Percentiles rank a stretch among this genome's conserved stretches.
phyloP scores from a whole-genome alignment of 2,329 filamentous ascomycete genomes.

The Zymoseptoria tritici region DNA sequence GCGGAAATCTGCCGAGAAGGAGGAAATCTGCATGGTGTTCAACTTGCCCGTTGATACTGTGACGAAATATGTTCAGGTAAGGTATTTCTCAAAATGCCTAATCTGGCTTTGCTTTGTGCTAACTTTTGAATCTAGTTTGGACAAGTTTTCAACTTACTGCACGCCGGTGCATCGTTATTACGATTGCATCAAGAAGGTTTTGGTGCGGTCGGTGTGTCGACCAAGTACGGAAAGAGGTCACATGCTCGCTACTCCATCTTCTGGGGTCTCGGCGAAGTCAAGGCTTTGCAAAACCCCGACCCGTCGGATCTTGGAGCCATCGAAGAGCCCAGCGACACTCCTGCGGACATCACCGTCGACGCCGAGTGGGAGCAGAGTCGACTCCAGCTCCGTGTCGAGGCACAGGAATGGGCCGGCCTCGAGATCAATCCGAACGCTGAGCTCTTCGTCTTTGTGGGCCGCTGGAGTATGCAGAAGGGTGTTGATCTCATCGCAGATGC shows the following conservation, averaged over 20 bases:
- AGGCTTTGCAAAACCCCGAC: conserved; percentile 57
- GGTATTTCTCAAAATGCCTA: too few relatives aligned
- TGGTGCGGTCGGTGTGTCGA: conserved; percentile 59
- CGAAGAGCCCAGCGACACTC: conserved; percentile 41
- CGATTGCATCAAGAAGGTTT: conserved; percentile 57
- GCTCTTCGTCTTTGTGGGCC: conserved; percentile 58
- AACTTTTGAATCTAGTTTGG: conserved; percentile 42
- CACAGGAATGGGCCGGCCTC: conserved; percentile 60
- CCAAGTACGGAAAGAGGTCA: conserved; percentile 58
- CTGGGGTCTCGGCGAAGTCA: conserved; percentile 54
- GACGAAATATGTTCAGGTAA: conserved; percentile 47
- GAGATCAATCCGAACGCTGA: conserved; percentile 53
- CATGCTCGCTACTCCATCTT: conserved; percentile 60
- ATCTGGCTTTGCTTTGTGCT: too few relatives aligned
- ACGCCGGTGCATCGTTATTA: conserved; percentile 56
- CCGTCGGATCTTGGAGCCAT: conserved; percentile 55
- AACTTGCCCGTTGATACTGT: conserved; percentile 51
- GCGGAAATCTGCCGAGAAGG: conserved; percentile 50
- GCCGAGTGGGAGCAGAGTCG: conserved; percentile 46
- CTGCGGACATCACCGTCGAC: conserved; percentile 45
- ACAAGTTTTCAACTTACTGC: conserved; percentile 59
- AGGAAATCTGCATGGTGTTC: conserved; percentile 57
- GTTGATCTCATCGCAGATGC: conserved; percentile 60
- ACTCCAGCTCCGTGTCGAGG: conserved; percentile 48
- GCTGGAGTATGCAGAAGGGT: conserved; percentile 61